phyloP scores from a whole-genome alignment of 352 stramenopile species.

The Phytophthora citrophthora region DNA sequence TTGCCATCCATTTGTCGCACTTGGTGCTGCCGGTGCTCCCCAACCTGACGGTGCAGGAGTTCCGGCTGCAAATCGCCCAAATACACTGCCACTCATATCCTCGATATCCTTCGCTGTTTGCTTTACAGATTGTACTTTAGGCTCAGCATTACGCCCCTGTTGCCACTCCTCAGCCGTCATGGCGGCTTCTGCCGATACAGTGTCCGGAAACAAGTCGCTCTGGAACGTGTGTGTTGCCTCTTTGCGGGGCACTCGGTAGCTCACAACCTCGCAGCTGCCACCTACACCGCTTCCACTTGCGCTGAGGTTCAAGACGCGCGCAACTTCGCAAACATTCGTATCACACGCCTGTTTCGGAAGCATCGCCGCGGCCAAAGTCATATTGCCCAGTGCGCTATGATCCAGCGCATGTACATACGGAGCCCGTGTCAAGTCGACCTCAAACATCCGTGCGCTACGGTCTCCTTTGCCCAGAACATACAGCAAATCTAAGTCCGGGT shows the following conservation, averaged over 20 bases:
- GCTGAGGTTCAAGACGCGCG: slow-evolving; percentile 67
- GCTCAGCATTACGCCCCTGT: slow-evolving; percentile 48
- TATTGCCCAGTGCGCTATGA: slow-evolving; percentile 54
- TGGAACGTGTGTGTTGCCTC: slow-evolving; percentile 71
- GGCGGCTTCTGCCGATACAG: slow-evolving; percentile 41
- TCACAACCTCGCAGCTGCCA: slow-evolving; percentile 66
- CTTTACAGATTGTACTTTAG: slow-evolving; percentile 43
- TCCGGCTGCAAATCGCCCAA: slow-evolving; percentile 25
- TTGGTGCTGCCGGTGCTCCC: slow-evolving; percentile 11
- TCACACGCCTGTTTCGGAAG: slow-evolving; percentile 63
- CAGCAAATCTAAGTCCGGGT: slow-evolving; percentile 69
- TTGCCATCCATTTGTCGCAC: slow-evolving; percentile 28
- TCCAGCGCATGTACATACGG: slow-evolving; percentile 54
- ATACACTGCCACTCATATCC: slow-evolving; percentile 39
- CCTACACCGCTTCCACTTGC: slow-evolving; percentile 32
- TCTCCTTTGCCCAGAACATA: slow-evolving; percentile 81
- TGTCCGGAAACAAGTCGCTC: slow-evolving; percentile 79
- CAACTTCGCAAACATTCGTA: slow-evolving; percentile 66
- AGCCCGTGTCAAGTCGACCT: slow-evolving; percentile 54
- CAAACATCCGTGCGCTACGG: slow-evolving; percentile 61
- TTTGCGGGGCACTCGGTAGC: slow-evolving; percentile 71
- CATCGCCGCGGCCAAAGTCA: slow-evolving; percentile 62
- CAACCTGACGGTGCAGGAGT: slow-evolving; percentile 23
- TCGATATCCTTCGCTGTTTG: slow-evolving; percentile 30
- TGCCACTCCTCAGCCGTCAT: slow-evolving; percentile 54